Evolutionary conservation across 2,329 filamentous ascomycete species (phyloP), one percentile per base, ranked within the genome.

Genomic region (Fusarium sp.): DNA sequence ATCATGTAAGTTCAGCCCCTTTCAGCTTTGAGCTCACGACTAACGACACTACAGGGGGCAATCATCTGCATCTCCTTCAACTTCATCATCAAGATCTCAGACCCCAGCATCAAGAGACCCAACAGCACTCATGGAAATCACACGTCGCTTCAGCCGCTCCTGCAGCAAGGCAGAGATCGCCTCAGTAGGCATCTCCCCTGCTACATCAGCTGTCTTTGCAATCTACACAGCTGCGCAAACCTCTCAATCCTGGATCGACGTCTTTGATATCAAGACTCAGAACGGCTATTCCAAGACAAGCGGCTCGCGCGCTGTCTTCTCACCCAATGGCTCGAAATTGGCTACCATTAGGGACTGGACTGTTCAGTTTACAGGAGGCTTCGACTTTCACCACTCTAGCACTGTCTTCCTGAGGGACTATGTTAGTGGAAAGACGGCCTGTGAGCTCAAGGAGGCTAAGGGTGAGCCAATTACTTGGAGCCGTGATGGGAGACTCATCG

Each of bases 211-310:
- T 22, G 81, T 78, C 33, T 81, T 80, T 26, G 80, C 81, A 22
- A 77, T 79, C 45, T 82, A 80, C 70, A 72, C 75, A 49, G 77
- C 78, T 28, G 77, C 74, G 9, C 79, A 79, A 48, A 75, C 78
- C 15, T 58, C 75, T 39, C 80, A 81, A 28, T 77, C 80, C n/a
- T 83, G 82, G 81, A 79, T 83, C 63, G 82, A 83, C 68, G 74
- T 81, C 24, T 83, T 83, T 59, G 78, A 81, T 48, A 58, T 81
- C 31, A 55, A 65, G 36, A 76, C 77, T 0, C 77, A 78, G 18
- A 71, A 75, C 20, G 72, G 76, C 24, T 75, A 78, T 64, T 79
- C 77, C 68, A 82, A 82, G 73, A 78, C 78, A 1, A 76, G 75
- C 18, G 81, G 82, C 41, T 78, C 76, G 2, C 70, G 78, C 36